Evolutionary conservation across 225 moss, liverwort and hornwort species (phyloP), one percentile per base, ranked within the genome.

Genomic region (Sphagnum tenellum): DNA sequence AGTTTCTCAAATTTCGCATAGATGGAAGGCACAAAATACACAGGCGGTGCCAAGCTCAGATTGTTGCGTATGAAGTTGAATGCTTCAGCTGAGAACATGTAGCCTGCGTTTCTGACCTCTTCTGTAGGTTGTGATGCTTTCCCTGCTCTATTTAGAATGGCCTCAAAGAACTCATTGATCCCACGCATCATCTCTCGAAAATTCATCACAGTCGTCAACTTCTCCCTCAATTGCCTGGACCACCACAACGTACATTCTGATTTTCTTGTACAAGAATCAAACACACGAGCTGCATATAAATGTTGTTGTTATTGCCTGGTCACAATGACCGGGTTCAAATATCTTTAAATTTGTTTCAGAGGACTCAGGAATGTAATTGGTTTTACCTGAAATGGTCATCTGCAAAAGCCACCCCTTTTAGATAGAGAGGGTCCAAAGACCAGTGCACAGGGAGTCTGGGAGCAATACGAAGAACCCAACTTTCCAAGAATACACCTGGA

Each of bases 51-150:
- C 45, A 80, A 53, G 8, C 10, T 13, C 44, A 80, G 2, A 0
- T 83, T 83, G 0, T 63, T 80, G 0, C 70, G 77, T 2, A 83
- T 11, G 60, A 83, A 83, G 61, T 72, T 68, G 12, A 83, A 83
- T 29, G 80, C 75, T 0, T 54, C 65, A 2, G 54, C 71, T 8
- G 66, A 68, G 0, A 72, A 83, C 75, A 83, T 80, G 2, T 80
- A 80, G 0, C 3, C 1, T 1, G 53, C 70, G 2, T 59, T 70
- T 29, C 6, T 59, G 49, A 83, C 60, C 2, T 83, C 79, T 63
- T 80, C 9, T 5, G 47, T 70, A 8, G 75, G 67, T 4, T n/a
- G 45, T 60, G 68, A 80, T 7, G 69, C 62, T 12, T 68, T 77
- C 12, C 74, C 73, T 44, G 61, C 75, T 66, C 0, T 45, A 52